These are phyloP conservation scores for Cocos nucifera DNA, from an alignment of 176 grass and related monocot species.

Conservation along the genomic window DNA sequence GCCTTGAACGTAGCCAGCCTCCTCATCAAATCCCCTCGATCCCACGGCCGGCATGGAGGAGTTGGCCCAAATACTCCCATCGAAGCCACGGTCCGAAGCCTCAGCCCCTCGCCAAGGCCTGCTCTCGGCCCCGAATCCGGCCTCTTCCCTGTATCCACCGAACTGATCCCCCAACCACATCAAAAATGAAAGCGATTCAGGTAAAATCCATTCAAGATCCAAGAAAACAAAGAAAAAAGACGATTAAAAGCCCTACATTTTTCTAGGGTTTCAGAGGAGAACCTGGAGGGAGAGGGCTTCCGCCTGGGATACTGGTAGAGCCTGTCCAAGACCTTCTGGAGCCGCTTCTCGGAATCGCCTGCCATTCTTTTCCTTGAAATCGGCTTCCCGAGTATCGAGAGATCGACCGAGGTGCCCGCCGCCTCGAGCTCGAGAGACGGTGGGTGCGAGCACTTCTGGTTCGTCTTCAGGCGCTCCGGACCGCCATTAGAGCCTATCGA, in stretches of 20 bases:
- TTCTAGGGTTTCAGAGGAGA: constrained; percentile 4
- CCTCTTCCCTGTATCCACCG: constrained; percentile 22
- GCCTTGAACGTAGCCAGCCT: constrained; percentile 82
- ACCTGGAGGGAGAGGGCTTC: constrained; percentile 41
- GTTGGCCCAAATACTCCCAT: constrained; percentile 33
- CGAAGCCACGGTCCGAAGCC: constrained; percentile 35
- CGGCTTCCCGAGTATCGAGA: too few relatives aligned
- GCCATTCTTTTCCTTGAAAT: neutral
- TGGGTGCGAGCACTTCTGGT: too few relatives aligned
- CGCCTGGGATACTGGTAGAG: constrained; percentile 73
- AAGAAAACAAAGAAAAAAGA: neutral
- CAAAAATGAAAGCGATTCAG: constrained; percentile 11
- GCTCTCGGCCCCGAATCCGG: constrained; percentile 31
- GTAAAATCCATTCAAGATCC: neutral
- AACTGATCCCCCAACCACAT: constrained; percentile 21
- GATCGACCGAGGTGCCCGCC: too few relatives aligned
- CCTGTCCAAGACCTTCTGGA: constrained; percentile 91
- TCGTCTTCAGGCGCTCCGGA: too few relatives aligned
- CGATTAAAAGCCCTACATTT: too few relatives aligned
- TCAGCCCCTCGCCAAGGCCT: constrained; percentile 40
- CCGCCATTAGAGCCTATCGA: too few relatives aligned
- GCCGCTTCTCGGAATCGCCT: constrained; percentile 63
- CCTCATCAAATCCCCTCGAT: constrained; percentile 71
- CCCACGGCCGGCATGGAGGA: constrained; percentile 78
- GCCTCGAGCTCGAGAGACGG: too few relatives aligned